Evolutionary conservation across 306 rosid genomes (phyloP).

Genomic region (Prunus campanulata): DNA sequence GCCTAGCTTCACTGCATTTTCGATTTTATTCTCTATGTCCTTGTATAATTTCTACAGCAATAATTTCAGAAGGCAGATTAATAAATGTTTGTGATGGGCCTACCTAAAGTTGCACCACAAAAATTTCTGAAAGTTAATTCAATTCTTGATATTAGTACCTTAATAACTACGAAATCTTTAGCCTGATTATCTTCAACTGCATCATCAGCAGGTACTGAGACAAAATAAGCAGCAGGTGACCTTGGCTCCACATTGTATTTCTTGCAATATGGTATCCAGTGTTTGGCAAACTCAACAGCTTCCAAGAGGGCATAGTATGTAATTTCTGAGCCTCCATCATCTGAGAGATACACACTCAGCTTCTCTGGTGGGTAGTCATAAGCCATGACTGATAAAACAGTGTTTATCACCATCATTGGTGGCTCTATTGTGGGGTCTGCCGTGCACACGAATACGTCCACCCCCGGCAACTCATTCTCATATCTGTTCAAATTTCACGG

Average conservation of each 20-base stretch:
- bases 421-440: conserved; percentile 44
- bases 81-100: too few relatives aligned
- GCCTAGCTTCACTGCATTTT: conserved; percentile 38
- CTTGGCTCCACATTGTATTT: conserved; percentile 33
- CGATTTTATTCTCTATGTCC: conserved; percentile 54
- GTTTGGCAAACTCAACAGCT: conserved; percentile 35
- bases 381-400: conserved; percentile 35
- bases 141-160: conserved; percentile 29
- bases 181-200: neutral
- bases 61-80: neutral
- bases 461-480: conserved; percentile 29
- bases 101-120: too few relatives aligned
- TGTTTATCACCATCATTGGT: conserved; percentile 38
- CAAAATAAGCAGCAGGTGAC: conserved; percentile 39
- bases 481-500: conserved; percentile 22
- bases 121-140: too few relatives aligned
- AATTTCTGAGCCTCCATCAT: conserved; percentile 31
- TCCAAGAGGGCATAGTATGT: conserved; percentile 27
- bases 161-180: conserved; percentile 20
- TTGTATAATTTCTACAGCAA: conserved; percentile 49
- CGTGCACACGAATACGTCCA: conserved; percentile 48
- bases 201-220: neutral
- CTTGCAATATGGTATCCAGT: conserved; percentile 46
- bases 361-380: conserved; percentile 42
- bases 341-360: conserved; percentile 45